Conservation (phyloP, 768 basidiomycete species). For the Hypholoma fasciculare region DNA sequence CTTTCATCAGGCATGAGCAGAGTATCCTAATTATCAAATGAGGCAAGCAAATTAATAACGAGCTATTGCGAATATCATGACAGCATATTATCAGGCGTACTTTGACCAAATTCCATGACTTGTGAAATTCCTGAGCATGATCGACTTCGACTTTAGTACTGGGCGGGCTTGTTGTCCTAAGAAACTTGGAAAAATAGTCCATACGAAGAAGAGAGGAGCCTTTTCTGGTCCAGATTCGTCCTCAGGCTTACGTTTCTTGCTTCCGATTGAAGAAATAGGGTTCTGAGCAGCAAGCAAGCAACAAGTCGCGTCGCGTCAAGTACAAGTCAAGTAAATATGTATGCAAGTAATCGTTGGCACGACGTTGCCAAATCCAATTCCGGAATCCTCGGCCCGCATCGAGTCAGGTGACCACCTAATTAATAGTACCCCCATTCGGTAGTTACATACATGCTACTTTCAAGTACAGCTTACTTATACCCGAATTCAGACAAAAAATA, state of each 20-base stretch:
- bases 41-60: not conserved
- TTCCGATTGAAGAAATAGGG: too few relatives aligned
- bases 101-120: conserved; percentile 75
- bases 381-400: too few relatives aligned
- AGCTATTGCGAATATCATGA: not conserved
- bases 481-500: too few relatives aligned
- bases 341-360: too few relatives aligned
- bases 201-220: conserved; percentile 30
- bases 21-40: conserved; percentile 54
- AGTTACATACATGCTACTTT: too few relatives aligned
- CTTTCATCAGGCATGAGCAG: conserved; percentile 89
- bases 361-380: too few relatives aligned
- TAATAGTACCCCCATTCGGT: too few relatives aligned
- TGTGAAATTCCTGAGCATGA: conserved; percentile 71
- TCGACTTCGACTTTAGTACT: conserved; percentile 57
- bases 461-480: too few relatives aligned
- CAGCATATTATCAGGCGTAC: conserved; percentile 32
- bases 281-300: too few relatives aligned
- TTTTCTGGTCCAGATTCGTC: not conserved
- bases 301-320: too few relatives aligned
- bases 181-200: conserved; percentile 88
- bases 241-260: not conserved
- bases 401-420: too few relatives aligned
- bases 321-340: too few relatives aligned
- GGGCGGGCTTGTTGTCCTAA: conserved; percentile 46